Base-by-base conservation (phyloP, 2,329 filamentous ascomycete genomes). In the Aureobasidium subglaciale region DNA sequence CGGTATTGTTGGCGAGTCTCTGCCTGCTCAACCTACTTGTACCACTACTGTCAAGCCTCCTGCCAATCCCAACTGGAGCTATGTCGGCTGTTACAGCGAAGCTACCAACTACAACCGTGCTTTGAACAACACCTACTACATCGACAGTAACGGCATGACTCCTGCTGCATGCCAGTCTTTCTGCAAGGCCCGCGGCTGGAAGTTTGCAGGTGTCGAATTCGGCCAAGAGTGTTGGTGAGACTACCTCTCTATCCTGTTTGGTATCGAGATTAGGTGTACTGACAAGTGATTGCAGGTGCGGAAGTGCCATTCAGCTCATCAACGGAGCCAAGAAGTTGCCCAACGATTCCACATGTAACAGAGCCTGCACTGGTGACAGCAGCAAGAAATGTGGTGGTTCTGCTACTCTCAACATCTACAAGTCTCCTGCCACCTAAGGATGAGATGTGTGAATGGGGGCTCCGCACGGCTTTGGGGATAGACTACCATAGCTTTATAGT, bases 71-170 rank as follows among this genome's bases (percentile, higher is more conserved):
- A 41, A 30, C 25, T 52, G 48, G 48, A 13, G 2, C 2, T 32
- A 24, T 7, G 32, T 29, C 1, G 48, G 48, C 15, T 52, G 48
- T 18, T 52, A 52, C 48, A 52, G 35, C 48, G 48, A 52, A 16
- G 48, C 48, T 13, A 52, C 48, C 24, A 52, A 52, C 48, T 52
- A 52, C 35, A 52, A 52, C 48, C 48, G 48, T 32, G 48, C 48
- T 7, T 24, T 52, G 20, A 52, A 52, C 16, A 40, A 35, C 4
- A 52, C 48, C 27, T 52, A 52, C 48, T 52, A 41, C 18, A 41
- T n/a, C 9, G 48, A 52, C n/a, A 5, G 7, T 1, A 52, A 52
- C 34, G 11, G 13, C 18, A 52, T 52, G 48, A 40, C 25, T 15
- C 48, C 48, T 41, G 10, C 34, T 2, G 22, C 48, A 8, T 52